These are phyloP conservation scores for Globisporangium mamillatum DNA, from an alignment of 352 stramenopile genomes.

Conservation along the genomic window DNA sequence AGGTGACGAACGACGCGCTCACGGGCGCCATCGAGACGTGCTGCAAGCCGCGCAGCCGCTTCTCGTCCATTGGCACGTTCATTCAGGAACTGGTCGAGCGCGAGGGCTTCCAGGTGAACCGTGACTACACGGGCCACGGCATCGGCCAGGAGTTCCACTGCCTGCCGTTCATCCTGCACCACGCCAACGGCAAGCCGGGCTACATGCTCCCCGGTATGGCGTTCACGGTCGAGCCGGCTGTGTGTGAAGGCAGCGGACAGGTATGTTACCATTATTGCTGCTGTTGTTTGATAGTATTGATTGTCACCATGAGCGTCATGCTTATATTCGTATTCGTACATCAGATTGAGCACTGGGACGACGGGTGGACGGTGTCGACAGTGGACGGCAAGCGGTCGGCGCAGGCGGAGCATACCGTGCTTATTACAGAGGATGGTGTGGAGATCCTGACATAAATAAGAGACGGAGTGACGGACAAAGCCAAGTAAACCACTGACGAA, in stretches of 20 bases:
- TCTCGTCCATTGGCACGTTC: conserved; percentile 92
- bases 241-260: conserved; percentile 90
- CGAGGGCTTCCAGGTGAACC: conserved; percentile 78
- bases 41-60: conserved; percentile 92
- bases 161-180: conserved; percentile 93
- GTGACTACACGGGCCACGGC: conserved; percentile 96
- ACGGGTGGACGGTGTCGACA: conserved; percentile 97
- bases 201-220: conserved; percentile 93
- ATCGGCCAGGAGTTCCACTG: conserved; percentile 95
- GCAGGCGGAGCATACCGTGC: conserved; percentile 98
- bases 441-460: conserved; percentile 91
- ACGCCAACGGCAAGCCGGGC: conserved; percentile 78
- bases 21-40: conserved; percentile 83
- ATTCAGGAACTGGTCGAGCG: conserved; percentile 89
- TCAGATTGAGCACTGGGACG: conserved; percentile 90
- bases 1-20: conserved; percentile 84
- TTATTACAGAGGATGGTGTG: conserved; percentile 93
- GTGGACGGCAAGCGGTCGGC: conserved; percentile 91
- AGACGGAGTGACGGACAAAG: background rate
- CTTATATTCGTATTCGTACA: background rate
- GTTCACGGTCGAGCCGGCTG: conserved; percentile 98
- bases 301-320: background rate
- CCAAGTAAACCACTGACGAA: background rate
- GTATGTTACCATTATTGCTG: conserved; percentile 24
- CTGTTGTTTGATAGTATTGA: background rate